Evolutionary conservation across 192 early-diverging fungal genomes (phyloP).

Genomic region (Entophlyctis luteolus): DNA sequence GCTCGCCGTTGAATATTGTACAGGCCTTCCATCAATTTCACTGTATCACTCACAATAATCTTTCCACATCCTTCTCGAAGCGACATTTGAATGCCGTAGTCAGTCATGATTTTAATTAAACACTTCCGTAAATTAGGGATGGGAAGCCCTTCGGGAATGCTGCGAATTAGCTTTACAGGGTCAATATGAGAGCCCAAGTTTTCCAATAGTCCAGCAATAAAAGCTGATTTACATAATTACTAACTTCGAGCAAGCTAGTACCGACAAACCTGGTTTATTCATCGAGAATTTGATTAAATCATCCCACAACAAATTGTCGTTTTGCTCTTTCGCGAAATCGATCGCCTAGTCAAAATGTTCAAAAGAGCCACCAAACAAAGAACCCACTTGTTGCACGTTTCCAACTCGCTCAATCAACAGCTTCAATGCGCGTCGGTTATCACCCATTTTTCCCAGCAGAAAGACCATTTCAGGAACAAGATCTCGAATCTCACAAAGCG

Average conservation of each 20-base stretch:
- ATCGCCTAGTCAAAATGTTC: constrained; percentile 65
- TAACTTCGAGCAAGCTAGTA: constrained; percentile 73
- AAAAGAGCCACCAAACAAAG: background rate
- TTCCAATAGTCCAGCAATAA: constrained; percentile 88
- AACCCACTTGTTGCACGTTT: constrained; percentile 76
- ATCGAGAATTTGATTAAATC: constrained; percentile 88
- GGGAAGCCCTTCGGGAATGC: constrained; percentile 72
- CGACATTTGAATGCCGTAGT: constrained; percentile 86
- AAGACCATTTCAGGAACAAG: constrained; percentile 98
- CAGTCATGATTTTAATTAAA: constrained; percentile 84
- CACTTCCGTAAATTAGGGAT: constrained; percentile 80
- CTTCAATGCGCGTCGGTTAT: constrained; percentile 87
- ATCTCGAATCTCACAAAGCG: constrained; percentile 70
- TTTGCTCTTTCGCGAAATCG: constrained; percentile 97
- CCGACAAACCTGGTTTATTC: constrained; percentile 91
- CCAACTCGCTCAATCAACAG: constrained; percentile 87
- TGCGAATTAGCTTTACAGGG: constrained; percentile 72
- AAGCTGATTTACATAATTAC: constrained; percentile 87
- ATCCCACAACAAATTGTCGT: constrained; percentile 92
- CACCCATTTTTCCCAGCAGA: constrained; percentile 93
- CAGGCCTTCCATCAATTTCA: constrained; percentile 57
- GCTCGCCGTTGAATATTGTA: background rate
- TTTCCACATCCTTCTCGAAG: constrained; percentile 86
- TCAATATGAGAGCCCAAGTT: constrained; percentile 84
- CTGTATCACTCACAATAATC: constrained; percentile 84